Base-by-base conservation (phyloP, 441 rosid species). In the Flueggea neowawraea region DNA sequence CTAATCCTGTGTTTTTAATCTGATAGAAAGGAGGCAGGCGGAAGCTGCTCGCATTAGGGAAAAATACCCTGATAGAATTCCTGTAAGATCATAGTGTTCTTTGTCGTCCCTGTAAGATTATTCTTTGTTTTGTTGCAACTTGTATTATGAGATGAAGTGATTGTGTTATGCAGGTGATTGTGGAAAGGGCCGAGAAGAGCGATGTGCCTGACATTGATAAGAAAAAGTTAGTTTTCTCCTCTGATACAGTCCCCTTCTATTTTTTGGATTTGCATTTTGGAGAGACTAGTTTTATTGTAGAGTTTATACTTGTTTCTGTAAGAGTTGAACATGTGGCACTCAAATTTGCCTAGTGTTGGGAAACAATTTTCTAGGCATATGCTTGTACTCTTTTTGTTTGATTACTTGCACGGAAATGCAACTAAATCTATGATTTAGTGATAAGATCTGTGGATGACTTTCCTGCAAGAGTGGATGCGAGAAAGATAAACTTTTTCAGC, bases 201-300 rank as follows among this genome's bases (percentile, higher is more conserved):
- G 97, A 94, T 71, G 94, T 94, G 28, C 97, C 97, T 57, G 97
- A 94, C 66, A 94, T 94, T 73, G 98, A 94, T 75, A 94, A 91
- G 82, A 94, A 87, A 66, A 94, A 91, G 99, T 89, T 51, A 64
- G 94, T 76, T 33, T 31, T 51, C 9, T 22, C 4, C 22, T 16
- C 13, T 43, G 41, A 16, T 39, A 45, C 9, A 47, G 12, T 28
- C 3, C 8, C 8, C 10, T 43, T 43, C 12, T 43, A 43, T 43
- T 43, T 6, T 43, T 6, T 43, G 45, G 45, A 6, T 43, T 6
- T 11, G 1, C 8, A 11, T 6, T 43, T 6, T 43, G 3, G 8
- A 43, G 45, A 6, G 45, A 6, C 12, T 11, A 43, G 45, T 6
- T 43, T 43, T 43, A 43, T 43, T 43, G 45, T 43, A 6, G 45